Evolutionary conservation across 2,329 filamentous ascomycete species (phyloP).

Genomic region (Nothophaeocryptopus gaeumannii): DNA sequence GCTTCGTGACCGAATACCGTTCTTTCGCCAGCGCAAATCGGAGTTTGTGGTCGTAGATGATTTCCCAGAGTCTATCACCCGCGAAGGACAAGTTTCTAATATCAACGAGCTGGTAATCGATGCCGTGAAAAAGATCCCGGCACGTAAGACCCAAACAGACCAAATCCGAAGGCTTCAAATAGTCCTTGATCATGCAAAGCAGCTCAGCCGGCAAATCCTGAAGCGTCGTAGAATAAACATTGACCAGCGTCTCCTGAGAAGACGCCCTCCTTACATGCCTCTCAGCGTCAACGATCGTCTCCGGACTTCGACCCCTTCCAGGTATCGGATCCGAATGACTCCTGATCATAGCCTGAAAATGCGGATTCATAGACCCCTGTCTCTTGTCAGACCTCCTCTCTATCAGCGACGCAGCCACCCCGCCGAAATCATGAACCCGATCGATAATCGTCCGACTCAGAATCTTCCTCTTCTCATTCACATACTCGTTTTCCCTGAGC

Average conservation of each 20-base stretch:
- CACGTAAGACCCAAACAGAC: constrained; percentile 1
- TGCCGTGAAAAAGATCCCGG: neutral
- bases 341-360: too few relatives aligned
- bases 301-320: too few relatives aligned
- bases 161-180: constrained; percentile 1
- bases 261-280: too few relatives aligned
- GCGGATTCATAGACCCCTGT: too few relatives aligned
- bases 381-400: too few relatives aligned
- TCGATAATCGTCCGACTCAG: neutral
- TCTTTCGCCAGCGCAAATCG: neutral
- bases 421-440: too few relatives aligned
- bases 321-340: too few relatives aligned
- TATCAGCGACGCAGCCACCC: too few relatives aligned
- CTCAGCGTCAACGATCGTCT: too few relatives aligned
- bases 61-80: neutral
- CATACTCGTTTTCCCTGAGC: neutral
- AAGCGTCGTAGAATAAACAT: neutral
- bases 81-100: constrained; percentile 2
- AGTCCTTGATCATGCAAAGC: constrained; percentile 2
- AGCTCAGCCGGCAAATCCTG: constrained; percentile 8
- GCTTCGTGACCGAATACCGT: neutral
- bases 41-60: neutral
- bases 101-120: constrained; percentile 10
- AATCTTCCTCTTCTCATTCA: neutral
- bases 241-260: too few relatives aligned